Base-by-base conservation (phyloP, 2,329 filamentous ascomycete genomes). In the Venturia pyrina region DNA sequence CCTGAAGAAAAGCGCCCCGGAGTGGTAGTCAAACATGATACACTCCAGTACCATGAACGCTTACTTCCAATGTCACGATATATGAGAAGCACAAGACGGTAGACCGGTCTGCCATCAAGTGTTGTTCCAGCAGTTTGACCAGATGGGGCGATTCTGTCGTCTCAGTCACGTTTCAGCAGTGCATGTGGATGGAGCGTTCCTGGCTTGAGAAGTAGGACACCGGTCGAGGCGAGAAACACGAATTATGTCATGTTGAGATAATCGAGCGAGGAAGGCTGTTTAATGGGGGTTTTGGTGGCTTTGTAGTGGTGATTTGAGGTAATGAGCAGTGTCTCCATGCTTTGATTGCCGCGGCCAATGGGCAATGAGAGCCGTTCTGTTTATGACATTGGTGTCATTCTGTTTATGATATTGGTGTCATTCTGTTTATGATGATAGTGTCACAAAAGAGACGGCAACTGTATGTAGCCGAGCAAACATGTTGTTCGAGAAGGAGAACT, bases 151-250 rank as follows among this genome's bases (percentile, higher is more conserved):
- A 13, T 37, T 37, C 15, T 59, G 28, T 59, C 32, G 53, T 59
- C 53, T 59, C 53, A 59, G 53, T 59, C 53, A 37, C 32, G 53
- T 59, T 59, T 59, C 53, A 59, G 53, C 5, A 10, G n/a, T 44
- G 60, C 37, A 32, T 62, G 15, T 62, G 60, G 60, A 21, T 62
- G 60, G 60, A 62, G 60, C 40, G 40, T 62, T 43, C 21, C 21
- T 62, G 60, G 37, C 60, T 1, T 19, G 60, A 44, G 19, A 41
- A 19, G 5, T 21, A 10, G 60, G 37, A n/a, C 28, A 34, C 17
- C 44, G 21, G 60, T 62, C 60, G 40, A 34, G 60, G 17, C n/a
- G 19, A n/a, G 19, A 24, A 43, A 62, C 24, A 28, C 11, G 6
- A 43, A 41, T 24, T 17, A 46, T n/a, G 59, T 41, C 37, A 57